A percentile compares a stretch with the other conserved stretches of the same genome.
phyloP scores from a whole-genome alignment of 257 asterid species.

The Oldenlandia corymbosa region DNA sequence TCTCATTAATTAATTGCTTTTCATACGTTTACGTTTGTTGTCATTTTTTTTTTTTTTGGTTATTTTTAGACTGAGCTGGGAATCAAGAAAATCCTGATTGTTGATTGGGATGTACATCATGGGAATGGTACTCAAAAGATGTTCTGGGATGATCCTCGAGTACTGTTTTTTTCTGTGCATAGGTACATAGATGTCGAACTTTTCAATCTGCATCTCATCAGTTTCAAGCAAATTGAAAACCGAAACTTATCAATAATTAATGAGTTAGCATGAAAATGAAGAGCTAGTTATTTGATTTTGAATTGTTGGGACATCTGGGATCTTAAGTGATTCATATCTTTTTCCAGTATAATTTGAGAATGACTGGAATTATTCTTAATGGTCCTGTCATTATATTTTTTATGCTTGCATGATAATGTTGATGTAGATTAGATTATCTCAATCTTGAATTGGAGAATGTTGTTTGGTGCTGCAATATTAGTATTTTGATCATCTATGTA shows the following conservation, averaged over 20 bases:
- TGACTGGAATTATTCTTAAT: too few relatives aligned
- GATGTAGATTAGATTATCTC: too few relatives aligned
- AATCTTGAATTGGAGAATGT: too few relatives aligned
- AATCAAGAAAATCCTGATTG: conserved; percentile 69
- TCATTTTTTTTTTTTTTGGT: conserved; percentile 8
- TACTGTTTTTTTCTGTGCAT: conserved; percentile 95
- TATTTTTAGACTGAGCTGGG: conserved; percentile 64
- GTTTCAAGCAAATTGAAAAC: not conserved
- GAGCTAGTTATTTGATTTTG: not conserved
- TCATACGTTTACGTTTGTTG: conserved; percentile 7
- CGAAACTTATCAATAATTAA: not conserved
- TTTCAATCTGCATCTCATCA: not conserved
- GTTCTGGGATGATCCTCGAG: conserved; percentile 85
- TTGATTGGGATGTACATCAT: conserved; percentile 99
- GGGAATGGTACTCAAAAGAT: conserved; percentile 96
- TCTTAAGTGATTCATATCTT: not conserved
- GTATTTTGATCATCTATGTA: not conserved
- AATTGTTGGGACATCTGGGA: not conserved
- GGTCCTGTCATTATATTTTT: not conserved
- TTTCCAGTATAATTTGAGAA: not conserved
- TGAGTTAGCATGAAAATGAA: not conserved
- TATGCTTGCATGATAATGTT: not conserved
- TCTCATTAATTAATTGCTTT: conserved; percentile 2
- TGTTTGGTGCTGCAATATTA: too few relatives aligned
- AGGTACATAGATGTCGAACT: conserved; percentile 40